phyloP scores from a whole-genome alignment of 441 rosid genomes.

The Arabidopsis hybrid region DNA sequence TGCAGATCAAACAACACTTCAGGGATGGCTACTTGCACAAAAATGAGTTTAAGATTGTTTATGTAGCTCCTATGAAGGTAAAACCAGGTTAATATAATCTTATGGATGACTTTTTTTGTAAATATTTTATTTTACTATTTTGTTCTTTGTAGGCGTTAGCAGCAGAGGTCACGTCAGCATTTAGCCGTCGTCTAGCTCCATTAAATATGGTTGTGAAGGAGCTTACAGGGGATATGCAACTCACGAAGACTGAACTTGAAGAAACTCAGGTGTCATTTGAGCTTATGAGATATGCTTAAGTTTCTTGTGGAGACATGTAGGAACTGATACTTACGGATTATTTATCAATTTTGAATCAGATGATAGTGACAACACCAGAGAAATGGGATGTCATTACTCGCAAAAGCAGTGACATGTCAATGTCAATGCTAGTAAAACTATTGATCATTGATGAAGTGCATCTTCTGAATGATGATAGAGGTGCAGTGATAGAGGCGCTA shows the following conservation, averaged over 20 bases:
- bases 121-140: conserved; percentile 30
- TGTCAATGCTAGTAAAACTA: conserved; percentile 97
- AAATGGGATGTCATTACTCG: conserved; percentile 99
- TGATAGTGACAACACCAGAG: conserved; percentile 99
- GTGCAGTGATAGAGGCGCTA: conserved; percentile 96
- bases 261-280: conserved; percentile 84
- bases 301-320: conserved; percentile 31
- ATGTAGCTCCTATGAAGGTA: conserved; percentile 99
- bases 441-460: conserved; percentile 98
- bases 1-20: conserved; percentile 95
- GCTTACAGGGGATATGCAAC: conserved; percentile 99
- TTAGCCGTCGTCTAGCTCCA: conserved; percentile 90
- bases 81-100: conserved; percentile 15
- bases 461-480: conserved; percentile 98
- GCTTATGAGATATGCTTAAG: conserved; percentile 24
- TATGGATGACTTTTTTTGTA: conserved; percentile 23
- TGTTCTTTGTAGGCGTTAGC: conserved; percentile 78
- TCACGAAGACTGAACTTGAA: conserved; percentile 86
- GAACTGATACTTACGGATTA: conserved; percentile 39
- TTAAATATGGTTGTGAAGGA: conserved; percentile 92
- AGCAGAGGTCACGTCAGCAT: conserved; percentile 93
- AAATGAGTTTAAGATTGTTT: conserved; percentile 95
- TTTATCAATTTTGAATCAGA: conserved; percentile 58
- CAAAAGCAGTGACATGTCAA: conserved; percentile 98
- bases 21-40: conserved; percentile 95